Evolutionary conservation across 129 eudicot species (phyloP).

Genomic region (Silybum marianum): DNA sequence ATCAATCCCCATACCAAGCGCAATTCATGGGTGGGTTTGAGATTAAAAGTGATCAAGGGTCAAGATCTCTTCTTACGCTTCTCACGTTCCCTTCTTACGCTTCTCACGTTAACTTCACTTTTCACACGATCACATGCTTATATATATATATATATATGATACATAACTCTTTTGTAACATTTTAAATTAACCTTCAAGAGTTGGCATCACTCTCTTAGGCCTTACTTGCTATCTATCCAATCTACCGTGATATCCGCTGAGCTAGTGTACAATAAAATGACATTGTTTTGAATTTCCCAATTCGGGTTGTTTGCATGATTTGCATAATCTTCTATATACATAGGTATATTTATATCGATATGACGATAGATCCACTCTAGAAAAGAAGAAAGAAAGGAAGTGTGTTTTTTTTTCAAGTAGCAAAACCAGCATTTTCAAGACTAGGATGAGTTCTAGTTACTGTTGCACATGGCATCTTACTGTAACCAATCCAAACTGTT

Average conservation of each 20-base stretch:
- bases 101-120: too few relatives aligned
- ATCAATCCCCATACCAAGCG: too few relatives aligned
- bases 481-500: slow-evolving; percentile 55
- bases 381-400: not conserved
- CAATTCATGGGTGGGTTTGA: too few relatives aligned
- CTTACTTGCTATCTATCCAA: not conserved
- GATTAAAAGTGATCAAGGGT: too few relatives aligned
- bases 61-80: too few relatives aligned
- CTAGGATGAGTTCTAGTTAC: slow-evolving; percentile 63
- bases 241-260: not conserved
- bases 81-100: too few relatives aligned
- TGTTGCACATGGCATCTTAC: slow-evolving; percentile 66
- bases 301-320: not conserved
- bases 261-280: not conserved
- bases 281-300: not conserved
- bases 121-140: too few relatives aligned
- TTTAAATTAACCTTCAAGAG: not conserved
- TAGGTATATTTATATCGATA: not conserved
- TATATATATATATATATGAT: not conserved
- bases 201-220: not conserved
- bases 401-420: not conserved
- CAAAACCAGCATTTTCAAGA: slow-evolving; percentile 46
- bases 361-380: not conserved
- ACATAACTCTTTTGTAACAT: not conserved
- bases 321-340: not conserved